phyloP scores from a whole-genome alignment of 768 basidiomycete genomes.

The Aureoboletus auriporus region DNA sequence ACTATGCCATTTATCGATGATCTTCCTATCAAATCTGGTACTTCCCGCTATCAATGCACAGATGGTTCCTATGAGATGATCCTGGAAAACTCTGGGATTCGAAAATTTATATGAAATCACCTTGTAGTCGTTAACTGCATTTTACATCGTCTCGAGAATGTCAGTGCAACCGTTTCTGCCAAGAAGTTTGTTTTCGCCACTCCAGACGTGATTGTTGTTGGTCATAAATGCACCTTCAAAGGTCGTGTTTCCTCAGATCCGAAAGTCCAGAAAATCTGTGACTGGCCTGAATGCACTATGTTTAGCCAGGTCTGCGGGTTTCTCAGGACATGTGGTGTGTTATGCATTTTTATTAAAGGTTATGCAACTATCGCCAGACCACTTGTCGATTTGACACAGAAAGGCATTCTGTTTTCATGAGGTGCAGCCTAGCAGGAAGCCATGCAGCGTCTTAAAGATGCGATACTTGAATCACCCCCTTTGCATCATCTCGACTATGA shows the following conservation, averaged over 20 bases:
- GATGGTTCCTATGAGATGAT: slow-evolving; percentile 34
- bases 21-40: slow-evolving; percentile 31
- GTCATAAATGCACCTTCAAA: slow-evolving; percentile 35
- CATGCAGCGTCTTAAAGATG: no score
- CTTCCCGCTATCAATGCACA: slow-evolving; percentile 23
- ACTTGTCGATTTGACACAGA: slow-evolving; percentile 23
- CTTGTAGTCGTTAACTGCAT: slow-evolving; percentile 33
- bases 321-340: slow-evolving; percentile 24
- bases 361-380: slow-evolving; percentile 19
- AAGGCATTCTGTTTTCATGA: slow-evolving; percentile 23
- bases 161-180: slow-evolving; percentile 36
- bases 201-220: slow-evolving; percentile 29
- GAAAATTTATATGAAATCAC: slow-evolving; percentile 39
- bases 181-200: slow-evolving; percentile 31
- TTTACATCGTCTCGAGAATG: slow-evolving; percentile 34
- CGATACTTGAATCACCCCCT: slow-evolving; percentile 6
- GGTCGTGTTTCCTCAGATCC: slow-evolving; percentile 28
- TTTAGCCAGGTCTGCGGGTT: slow-evolving; percentile 26
- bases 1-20: slow-evolving; percentile 40
- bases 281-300: slow-evolving; percentile 26
- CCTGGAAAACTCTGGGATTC: slow-evolving; percentile 33
- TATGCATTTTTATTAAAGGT: slow-evolving; percentile 28
- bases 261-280: slow-evolving; percentile 22
- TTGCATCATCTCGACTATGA: slow-evolving; percentile 1
- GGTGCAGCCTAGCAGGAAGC: no score